Evolutionary conservation across 108 stramenopile genomes (phyloP), one percentile per base, ranked within the genome.

Genomic region (Nitzschia putrida): DNA sequence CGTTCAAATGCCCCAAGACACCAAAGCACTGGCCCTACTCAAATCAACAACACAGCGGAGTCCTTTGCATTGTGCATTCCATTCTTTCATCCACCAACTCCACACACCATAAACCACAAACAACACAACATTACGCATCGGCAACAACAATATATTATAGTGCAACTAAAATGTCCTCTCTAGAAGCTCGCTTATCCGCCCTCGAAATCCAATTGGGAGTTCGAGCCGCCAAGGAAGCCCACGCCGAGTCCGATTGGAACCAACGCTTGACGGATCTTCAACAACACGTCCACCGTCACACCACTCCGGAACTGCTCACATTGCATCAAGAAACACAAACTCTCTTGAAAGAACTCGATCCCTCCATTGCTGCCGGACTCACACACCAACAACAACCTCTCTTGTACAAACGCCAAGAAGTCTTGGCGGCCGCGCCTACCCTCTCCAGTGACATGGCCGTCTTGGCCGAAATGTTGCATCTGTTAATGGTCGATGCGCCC

Each of bases 341-440:
- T 16, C 57, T 81, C 7, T 34, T 82, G 0, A 0, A 72, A 42
- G 84, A 85, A 39, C 58, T 85, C 26, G 77, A 85, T 76, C 80
- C 84, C 7, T 34, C 29, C 29, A 34, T 34, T 34, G 80, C 71
- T 24, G 52, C 64, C 21, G 80, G 68, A 16, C 39, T 84, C 42
- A 84, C 83, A 9, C 72, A 84, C 57, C 83, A 84, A 55, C 73
- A 75, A 49, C 73, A 78, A 57, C 91, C 88, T 0, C 49, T 89
- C 40, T 53, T 85, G 39, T 92, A 77, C 61, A 79, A 87, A 11
- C 67, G 85, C 29, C 81, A 86, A 74, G 80, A 86, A 76, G 65
- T 92, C 12, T 77, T 92, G 70, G 87, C 91, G 0, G 72, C 80
- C 0, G 41, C 80, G 9, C 71, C 82, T 0, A 72, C 80, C 0